These are phyloP conservation scores for Pseudocercospora cruenta DNA, from an alignment of 2,329 filamentous ascomycete species.

Conservation along the genomic window DNA sequence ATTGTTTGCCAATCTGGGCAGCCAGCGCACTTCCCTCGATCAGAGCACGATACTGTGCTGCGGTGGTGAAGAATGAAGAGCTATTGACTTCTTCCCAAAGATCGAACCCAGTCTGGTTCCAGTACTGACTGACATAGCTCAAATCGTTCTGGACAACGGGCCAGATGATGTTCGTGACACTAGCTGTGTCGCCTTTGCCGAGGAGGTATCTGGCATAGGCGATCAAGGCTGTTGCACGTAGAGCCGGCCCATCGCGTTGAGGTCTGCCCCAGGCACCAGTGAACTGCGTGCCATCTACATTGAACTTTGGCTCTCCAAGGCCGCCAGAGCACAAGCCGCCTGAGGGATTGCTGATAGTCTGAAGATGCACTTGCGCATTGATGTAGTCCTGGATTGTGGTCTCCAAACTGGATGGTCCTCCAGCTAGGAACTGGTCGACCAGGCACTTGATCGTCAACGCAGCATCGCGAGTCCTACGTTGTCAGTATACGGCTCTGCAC, in stretches of 20 bases:
- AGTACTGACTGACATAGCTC: slow-evolving; percentile 72
- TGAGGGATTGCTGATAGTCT: slow-evolving; percentile 70
- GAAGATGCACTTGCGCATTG: slow-evolving; percentile 66
- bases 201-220: slow-evolving; percentile 74
- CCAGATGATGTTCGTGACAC: slow-evolving; percentile 65
- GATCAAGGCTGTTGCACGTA: slow-evolving; percentile 74
- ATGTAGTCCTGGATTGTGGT: slow-evolving; percentile 69
- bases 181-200: slow-evolving; percentile 35
- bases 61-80: slow-evolving; percentile 78
- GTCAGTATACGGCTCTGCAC: neutral
- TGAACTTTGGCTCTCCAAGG: slow-evolving; percentile 75
- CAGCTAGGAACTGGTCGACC: slow-evolving; percentile 67
- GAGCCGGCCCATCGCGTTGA: slow-evolving; percentile 76
- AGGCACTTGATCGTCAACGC: slow-evolving; percentile 71
- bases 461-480: slow-evolving; percentile 63
- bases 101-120: slow-evolving; percentile 67
- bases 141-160: slow-evolving; percentile 77
- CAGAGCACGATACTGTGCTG: slow-evolving; percentile 67
- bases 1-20: slow-evolving; percentile 62
- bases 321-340: slow-evolving; percentile 58
- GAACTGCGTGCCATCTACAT: slow-evolving; percentile 61
- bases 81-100: slow-evolving; percentile 82
- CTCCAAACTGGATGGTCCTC: slow-evolving; percentile 60
- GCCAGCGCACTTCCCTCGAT: slow-evolving; percentile 70
- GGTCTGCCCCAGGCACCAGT: slow-evolving; percentile 71